Percentiles rank a stretch among this genome's conserved stretches.
Conservation (phyloP, 164 flowering plant genomes). For the Protea cynaroides region DNA sequence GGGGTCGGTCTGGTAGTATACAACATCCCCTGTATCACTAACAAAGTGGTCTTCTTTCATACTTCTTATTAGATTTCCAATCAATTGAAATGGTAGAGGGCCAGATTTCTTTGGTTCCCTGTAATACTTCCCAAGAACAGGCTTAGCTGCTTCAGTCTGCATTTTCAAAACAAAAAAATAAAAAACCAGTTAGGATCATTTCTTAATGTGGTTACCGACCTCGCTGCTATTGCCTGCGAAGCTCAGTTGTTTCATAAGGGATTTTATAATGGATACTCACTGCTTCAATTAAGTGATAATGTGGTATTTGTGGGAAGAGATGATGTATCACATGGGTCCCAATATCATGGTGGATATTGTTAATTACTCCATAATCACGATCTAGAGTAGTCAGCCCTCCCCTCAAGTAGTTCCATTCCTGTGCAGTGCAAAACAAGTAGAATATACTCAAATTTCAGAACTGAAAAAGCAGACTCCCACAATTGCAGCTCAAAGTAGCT, state of each 20-base stretch:
- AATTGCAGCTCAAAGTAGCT: not conserved
- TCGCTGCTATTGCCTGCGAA: not conserved
- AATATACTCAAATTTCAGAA: not conserved
- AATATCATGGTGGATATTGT: conserved; percentile 67
- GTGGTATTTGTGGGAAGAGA: conserved; percentile 67
- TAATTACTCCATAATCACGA: conserved; percentile 58
- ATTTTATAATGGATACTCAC: conserved; percentile 31
- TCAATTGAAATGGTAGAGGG: conserved; percentile 41
- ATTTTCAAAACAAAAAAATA: not conserved
- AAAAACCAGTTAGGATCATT: not conserved
- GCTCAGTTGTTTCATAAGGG: not conserved
- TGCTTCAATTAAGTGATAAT: conserved; percentile 58
- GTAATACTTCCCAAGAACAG: conserved; percentile 56
- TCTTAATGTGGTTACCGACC: not conserved
- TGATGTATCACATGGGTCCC: conserved; percentile 75
- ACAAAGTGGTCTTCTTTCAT: conserved; percentile 45
- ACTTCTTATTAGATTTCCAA: conserved; percentile 34
- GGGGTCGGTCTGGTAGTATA: conserved; percentile 49
- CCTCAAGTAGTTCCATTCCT: conserved; percentile 72
- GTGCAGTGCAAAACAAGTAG: not conserved
- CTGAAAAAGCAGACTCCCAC: not conserved
- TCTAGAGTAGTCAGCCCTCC: conserved; percentile 69
- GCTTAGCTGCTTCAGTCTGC: conserved; percentile 56
- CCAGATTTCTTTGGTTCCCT: conserved; percentile 43
- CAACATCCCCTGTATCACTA: conserved; percentile 44